Conservation (phyloP, 192 early-diverging fungal genomes). For the Backusella mclennaniae region DNA sequence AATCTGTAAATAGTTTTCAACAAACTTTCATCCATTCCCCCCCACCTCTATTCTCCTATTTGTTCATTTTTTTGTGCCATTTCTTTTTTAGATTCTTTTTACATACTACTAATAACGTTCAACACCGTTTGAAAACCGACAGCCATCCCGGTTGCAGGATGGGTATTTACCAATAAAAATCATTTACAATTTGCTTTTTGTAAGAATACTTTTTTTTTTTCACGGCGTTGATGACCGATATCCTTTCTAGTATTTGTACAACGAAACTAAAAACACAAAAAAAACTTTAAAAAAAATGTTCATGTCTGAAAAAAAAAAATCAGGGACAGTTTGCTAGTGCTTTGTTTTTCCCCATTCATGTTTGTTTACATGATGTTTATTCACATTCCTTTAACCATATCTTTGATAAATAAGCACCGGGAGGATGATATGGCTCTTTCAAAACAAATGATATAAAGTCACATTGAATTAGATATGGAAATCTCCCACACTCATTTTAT, state of each 20-base stretch:
- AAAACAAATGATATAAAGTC: neutral
- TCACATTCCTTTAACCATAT: neutral
- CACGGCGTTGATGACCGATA: neutral
- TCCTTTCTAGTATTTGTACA: neutral
- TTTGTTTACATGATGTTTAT: neutral
- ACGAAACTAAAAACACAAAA: neutral
- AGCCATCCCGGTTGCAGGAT: conserved; percentile 27
- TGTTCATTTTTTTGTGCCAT: conserved; percentile 18
- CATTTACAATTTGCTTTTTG: conserved; percentile 6
- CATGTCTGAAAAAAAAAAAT: neutral
- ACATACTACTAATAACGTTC: conserved; percentile 21
- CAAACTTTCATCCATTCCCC: conserved; percentile 16
- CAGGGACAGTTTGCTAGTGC: neutral
- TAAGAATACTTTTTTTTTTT: neutral
- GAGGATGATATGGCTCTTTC: neutral
- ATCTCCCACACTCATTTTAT: neutral
- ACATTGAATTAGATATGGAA: neutral
- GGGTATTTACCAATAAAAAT: conserved; percentile 13
- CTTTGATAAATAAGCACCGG: neutral
- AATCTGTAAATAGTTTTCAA: conserved; percentile 19
- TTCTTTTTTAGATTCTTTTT: conserved; percentile 13
- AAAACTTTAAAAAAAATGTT: neutral
- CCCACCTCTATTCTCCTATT: conserved; percentile 3
- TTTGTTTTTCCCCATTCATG: neutral
- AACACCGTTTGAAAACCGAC: conserved; percentile 31